Conservation (phyloP, 1,139 yeast species). For the Kodamaea ohmeri region DNA sequence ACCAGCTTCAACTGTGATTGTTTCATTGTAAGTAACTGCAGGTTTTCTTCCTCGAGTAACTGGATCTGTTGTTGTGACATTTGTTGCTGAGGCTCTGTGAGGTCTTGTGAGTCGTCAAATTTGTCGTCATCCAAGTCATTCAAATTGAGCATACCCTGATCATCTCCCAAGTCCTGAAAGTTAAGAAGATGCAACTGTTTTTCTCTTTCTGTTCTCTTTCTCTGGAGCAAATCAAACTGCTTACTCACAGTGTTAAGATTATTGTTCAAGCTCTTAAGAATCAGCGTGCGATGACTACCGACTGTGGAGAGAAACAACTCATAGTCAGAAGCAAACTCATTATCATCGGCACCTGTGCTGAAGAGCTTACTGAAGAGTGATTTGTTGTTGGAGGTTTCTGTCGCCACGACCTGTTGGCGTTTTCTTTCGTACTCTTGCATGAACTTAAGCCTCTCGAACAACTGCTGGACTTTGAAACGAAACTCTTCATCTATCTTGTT, state of each 20-base stretch:
- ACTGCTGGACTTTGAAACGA: conserved; percentile 47
- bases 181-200: conserved; percentile 39
- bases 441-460: conserved; percentile 48
- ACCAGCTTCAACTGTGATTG: conserved; percentile 67
- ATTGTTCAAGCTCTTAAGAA: conserved; percentile 38
- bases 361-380: conserved; percentile 29
- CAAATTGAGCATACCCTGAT: conserved; percentile 21
- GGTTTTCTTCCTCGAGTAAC: conserved; percentile 69
- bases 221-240: conserved; percentile 40
- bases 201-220: conserved; percentile 41
- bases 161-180: conserved; percentile 36
- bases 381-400: conserved; percentile 14
- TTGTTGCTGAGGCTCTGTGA: conserved; percentile 17
- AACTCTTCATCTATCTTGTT: conserved; percentile 56
- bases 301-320: conserved; percentile 27
- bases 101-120: neutral
- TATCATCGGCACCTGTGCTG: conserved; percentile 23
- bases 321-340: conserved; percentile 24
- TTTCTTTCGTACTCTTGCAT: conserved; percentile 53
- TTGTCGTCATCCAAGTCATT: conserved; percentile 18
- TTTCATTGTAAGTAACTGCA: conserved; percentile 58
- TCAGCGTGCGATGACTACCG: conserved; percentile 36
- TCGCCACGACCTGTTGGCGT: conserved; percentile 28
- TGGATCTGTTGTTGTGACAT: conserved; percentile 64
- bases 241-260: conserved; percentile 34